A percentile compares a stretch with the other conserved stretches of the same genome.
Evolutionary conservation across 257 asterid species (phyloP).

Genomic region (Anisodus tanguticus): DNA sequence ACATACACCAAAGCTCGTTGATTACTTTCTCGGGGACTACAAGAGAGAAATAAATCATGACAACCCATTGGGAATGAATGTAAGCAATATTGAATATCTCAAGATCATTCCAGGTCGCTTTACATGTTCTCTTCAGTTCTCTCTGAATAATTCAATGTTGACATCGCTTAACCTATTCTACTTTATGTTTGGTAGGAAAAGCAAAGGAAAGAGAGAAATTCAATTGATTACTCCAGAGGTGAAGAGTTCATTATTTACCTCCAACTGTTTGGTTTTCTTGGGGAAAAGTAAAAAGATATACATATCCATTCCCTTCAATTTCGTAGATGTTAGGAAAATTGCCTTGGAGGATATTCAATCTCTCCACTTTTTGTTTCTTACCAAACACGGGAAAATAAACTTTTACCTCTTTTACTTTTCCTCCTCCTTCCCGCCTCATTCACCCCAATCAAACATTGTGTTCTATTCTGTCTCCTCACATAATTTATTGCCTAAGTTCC

Average conservation of each 20-base stretch:
- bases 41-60: conserved; percentile 79
- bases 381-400: not conserved
- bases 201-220: not conserved
- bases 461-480: conserved; percentile 19
- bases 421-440: conserved; percentile 23
- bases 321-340: not conserved
- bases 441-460: not conserved
- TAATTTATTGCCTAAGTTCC: not conserved
- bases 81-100: conserved; percentile 39
- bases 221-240: not conserved
- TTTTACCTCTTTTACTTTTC: conserved; percentile 9
- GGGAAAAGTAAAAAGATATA: not conserved
- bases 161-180: not conserved
- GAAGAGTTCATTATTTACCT: conserved; percentile 11
- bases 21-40: conserved; percentile 96
- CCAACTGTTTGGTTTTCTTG: not conserved
- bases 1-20: conserved; percentile 94
- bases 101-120: conserved; percentile 32
- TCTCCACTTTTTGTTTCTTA: conserved; percentile 19
- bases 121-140: conserved; percentile 31
- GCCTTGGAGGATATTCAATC: not conserved
- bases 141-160: conserved; percentile 24
- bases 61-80: conserved; percentile 96
- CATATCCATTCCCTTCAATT: conserved; percentile 2
- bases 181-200: not conserved